Evolutionary conservation across 2,329 filamentous ascomycete species (phyloP), one percentile per base, ranked within the genome.

Genomic region (Pezicula rhizophila): DNA sequence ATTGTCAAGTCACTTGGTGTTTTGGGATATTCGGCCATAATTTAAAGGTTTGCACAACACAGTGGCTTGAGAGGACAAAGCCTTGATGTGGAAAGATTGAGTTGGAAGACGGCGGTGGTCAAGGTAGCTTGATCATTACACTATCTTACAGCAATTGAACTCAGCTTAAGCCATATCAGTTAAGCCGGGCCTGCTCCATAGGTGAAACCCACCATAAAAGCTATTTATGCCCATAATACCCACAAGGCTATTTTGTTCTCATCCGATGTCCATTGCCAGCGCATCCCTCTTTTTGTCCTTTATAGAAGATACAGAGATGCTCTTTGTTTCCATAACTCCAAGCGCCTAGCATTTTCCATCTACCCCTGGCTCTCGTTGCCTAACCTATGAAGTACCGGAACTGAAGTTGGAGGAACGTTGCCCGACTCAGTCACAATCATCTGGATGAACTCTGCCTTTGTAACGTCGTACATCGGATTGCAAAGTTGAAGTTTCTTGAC

Each of bases 391-490:
- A 87, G 79, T 42, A 85, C 82, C 10, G 90, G 86, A 38, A 96
- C 90, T 7, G 89, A 90, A 60, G 86, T 91, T 1, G 90, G 87
- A 45, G 90, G 88, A 54, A 95, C 78, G 60, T 82, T 88, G 38
- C 92, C 93, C 64, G 92, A 84, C 70, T 99, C 93, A 3, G 90
- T 96, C 44, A 97, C 82, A 37, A 99, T 85, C 68, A 91, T 87
- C 35, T 88, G 85, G 56, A 97, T 84, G 62, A 89, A 91, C 60
- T 89, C 85, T 4, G 89, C 87, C 12, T 85, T 87, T 1, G 93
- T 99, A 42, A 92, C 88, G 66, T 99, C 93, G 64, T 95, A 96
- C 68, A 97, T 81, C 52, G 96, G 77, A 63, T 87, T 87, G 53
- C 84, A 69, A 35, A 85, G 70, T 62, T 84, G 80, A 50, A 86